phyloP scores from a whole-genome alignment of 257 asterid genomes.

The Jasminum sambac region DNA sequence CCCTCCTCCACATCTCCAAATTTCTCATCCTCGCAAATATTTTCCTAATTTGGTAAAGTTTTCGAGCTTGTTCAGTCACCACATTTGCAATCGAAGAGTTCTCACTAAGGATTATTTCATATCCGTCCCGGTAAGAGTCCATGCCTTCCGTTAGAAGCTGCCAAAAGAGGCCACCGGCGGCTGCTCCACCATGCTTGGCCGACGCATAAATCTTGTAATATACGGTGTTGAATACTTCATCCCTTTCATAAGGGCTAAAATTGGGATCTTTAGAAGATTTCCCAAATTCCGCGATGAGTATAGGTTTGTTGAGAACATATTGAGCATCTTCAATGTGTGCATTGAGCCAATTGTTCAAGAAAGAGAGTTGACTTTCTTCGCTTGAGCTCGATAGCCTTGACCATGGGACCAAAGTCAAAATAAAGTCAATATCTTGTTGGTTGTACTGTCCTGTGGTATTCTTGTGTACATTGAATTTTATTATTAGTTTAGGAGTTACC shows the following conservation, averaged over 20 bases:
- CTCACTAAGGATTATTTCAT: constrained; percentile 61
- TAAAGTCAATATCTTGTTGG: background rate
- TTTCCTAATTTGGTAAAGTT: constrained; percentile 48
- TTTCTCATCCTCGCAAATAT: constrained; percentile 51
- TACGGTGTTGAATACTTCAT: constrained; percentile 53
- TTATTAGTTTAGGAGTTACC: constrained; percentile 44
- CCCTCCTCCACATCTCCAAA: constrained; percentile 42
- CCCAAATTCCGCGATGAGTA: constrained; percentile 76
- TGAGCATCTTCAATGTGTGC: constrained; percentile 74
- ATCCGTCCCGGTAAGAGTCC: constrained; percentile 75
- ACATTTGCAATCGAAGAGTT: constrained; percentile 61
- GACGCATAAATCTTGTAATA: constrained; percentile 65
- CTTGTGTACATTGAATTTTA: too few species aligned
- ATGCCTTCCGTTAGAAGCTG: constrained; percentile 70
- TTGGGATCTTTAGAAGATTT: constrained; percentile 66
- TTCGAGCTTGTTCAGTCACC: constrained; percentile 65
- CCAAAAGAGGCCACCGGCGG: constrained; percentile 91
- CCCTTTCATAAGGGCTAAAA: constrained; percentile 58
- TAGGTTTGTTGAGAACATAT: constrained; percentile 63
- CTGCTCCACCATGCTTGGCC: constrained; percentile 80
- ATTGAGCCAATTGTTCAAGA: constrained; percentile 65
- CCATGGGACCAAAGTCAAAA: constrained; percentile 14
- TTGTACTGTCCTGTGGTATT: background rate
- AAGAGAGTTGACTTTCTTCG: constrained; percentile 50
- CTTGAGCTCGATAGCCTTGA: constrained; percentile 64